Conservation (phyloP, 2,329 filamentous ascomycete species). For the Microdochium nivale region DNA sequence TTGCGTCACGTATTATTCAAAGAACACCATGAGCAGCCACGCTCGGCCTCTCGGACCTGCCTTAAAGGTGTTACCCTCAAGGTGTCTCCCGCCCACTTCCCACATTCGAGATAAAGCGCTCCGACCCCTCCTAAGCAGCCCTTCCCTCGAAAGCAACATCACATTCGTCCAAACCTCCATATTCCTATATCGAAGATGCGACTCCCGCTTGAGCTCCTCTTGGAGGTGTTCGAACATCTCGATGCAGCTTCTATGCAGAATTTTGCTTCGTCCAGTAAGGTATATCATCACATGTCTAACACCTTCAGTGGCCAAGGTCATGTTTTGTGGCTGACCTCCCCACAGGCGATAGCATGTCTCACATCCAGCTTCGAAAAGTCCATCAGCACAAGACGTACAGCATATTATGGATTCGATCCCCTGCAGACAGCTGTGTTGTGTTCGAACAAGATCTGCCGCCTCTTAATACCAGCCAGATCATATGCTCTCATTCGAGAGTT, state of each 20-base stretch:
- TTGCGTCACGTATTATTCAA: not conserved
- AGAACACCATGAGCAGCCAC: not conserved
- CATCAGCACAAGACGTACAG: not conserved
- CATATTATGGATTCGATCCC: not conserved
- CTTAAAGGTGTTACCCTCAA: not conserved
- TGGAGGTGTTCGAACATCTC: not conserved
- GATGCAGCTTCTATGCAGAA: not conserved
- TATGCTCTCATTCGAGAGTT: slow-evolving; percentile 12
- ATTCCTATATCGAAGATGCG: not conserved
- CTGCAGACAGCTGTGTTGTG: not conserved
- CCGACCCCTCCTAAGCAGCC: not conserved
- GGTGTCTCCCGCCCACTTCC: not conserved
- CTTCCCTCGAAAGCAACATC: not conserved
- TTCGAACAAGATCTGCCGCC: not conserved
- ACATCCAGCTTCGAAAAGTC: not conserved
- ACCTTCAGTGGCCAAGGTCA: too few species aligned
- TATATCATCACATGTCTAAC: not conserved
- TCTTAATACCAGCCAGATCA: slow-evolving; percentile 2
- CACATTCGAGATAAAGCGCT: not conserved
- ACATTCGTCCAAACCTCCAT: too few species aligned
- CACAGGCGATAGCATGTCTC: not conserved
- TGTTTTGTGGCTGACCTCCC: too few species aligned
- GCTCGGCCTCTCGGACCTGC: too few species aligned
- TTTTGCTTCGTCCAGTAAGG: not conserved
- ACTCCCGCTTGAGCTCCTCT: not conserved